Evolutionary conservation across 2,329 filamentous ascomycete genomes (phyloP), one percentile per base, ranked within the genome.

Genomic region (Lasiodiplodia hormozganensis): DNA sequence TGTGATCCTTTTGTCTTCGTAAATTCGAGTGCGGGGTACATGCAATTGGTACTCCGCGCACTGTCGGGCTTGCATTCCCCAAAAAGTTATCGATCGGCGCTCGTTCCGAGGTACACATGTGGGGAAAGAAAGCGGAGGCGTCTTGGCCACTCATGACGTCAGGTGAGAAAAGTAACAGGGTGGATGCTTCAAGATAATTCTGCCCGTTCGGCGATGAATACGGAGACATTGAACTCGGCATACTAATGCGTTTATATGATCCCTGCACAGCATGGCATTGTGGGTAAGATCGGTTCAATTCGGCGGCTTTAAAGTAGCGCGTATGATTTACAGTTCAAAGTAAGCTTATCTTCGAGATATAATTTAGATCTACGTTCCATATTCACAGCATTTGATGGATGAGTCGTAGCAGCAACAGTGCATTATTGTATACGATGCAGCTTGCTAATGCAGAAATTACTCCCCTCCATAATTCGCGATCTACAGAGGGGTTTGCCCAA

Each of bases 131-230:
- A 36, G 60, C 43, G 60, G 60, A 64, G 60, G 38, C 14, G 28
- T 49, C 60, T 64, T 64, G 60, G 60, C 60, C 36, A 25, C 40
- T 2, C 5, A 23, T 62, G 38, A 62, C 40, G 58, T 62, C 58
- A 62, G 14, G 4, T 23, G 0, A 25, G 11, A 3, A 21, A 31
- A 49, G 7, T 4, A n/a, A 31, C 2, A 31, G 7, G 28, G 18
- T 25, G 10, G 18, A n/a, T n/a, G 18, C n/a, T 47, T 18, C 18
- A n/a, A 16, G 43, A n/a, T 10, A 10, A 11, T 21, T 1, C 7
- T 47, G 43, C n/a, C 40, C 18, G 40, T 43, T 43, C 5, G 40
- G 4, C 16, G 40, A 18, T 18, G 40, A 43, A 43, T 43, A 18
- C 3, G 16, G 16, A 43, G n/a, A 7, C 18, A 8, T 43, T 18